Conservation (phyloP, 2,329 filamentous ascomycete genomes). For the Periconia sp. region DNA sequence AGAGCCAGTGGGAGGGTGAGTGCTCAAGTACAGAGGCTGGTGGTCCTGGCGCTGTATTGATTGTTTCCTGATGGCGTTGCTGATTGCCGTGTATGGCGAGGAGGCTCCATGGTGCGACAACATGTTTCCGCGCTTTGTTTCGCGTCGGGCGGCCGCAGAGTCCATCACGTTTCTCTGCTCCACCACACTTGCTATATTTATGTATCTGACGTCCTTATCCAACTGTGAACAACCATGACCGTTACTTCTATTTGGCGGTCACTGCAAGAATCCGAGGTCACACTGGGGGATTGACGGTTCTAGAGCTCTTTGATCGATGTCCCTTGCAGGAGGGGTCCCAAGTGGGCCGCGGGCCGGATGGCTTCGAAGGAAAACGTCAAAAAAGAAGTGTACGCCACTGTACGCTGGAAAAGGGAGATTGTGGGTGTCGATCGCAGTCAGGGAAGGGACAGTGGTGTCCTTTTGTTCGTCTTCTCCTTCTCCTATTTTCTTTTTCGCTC, state of each 20-base stretch:
- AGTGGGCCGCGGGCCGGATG: conserved; percentile 7
- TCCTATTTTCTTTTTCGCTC: conserved; percentile 16
- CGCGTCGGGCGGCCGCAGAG: conserved; percentile 11
- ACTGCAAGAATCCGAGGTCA: neutral
- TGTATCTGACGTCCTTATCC: conserved; percentile 12
- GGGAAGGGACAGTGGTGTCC: conserved; percentile 5
- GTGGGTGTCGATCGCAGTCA: conserved; percentile 24
- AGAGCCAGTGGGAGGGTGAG: conserved; percentile 11
- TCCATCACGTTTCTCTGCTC: conserved; percentile 5
- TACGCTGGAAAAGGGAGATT: conserved; percentile 3
- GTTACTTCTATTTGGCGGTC: neutral
- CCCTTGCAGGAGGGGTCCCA: conserved; percentile 18
- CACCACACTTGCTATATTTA: conserved; percentile 16
- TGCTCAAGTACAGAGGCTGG: conserved; percentile 19
- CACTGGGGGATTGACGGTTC: neutral
- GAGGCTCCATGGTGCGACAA: conserved; percentile 38
- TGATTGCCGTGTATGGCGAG: conserved; percentile 13
- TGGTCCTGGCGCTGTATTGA: conserved; percentile 22
- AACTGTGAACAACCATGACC: conserved; percentile 24
- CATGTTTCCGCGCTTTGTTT: conserved; percentile 22
- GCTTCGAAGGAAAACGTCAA: conserved; percentile 7
- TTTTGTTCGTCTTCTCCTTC: neutral
- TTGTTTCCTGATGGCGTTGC: conserved; percentile 14
- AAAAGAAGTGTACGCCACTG: neutral
- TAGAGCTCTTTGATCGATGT: conserved; percentile 4